phyloP scores from a whole-genome alignment of 2,329 filamentous ascomycete genomes.

The Penicillium sp. region DNA sequence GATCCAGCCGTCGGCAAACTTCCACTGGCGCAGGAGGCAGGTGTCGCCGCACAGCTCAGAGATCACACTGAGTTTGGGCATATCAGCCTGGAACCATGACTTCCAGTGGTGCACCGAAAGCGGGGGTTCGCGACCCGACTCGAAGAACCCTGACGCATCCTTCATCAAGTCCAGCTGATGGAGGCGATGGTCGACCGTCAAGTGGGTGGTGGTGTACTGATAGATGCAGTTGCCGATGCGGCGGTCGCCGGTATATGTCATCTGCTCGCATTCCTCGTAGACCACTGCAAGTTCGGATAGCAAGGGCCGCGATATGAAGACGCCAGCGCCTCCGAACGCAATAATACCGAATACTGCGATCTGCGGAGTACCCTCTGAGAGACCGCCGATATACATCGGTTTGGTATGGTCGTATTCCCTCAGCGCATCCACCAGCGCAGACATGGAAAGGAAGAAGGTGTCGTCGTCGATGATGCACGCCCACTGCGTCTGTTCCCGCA shows the following conservation, averaged over 20 bases:
- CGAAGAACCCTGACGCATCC: conserved; percentile 57
- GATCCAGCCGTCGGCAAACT: conserved; percentile 45
- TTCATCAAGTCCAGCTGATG: conserved; percentile 55
- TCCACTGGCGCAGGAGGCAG: conserved; percentile 55
- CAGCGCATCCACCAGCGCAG: conserved; percentile 48
- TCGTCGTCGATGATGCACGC: conserved; percentile 58
- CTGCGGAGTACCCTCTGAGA: conserved; percentile 54
- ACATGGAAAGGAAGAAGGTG: conserved; percentile 57
- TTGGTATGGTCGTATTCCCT: conserved; percentile 46
- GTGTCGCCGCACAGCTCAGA: conserved; percentile 51
- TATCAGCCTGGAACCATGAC: conserved; percentile 51
- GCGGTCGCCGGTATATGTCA: conserved; percentile 50
- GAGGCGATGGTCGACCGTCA: conserved; percentile 54
- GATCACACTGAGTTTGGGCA: conserved; percentile 49
- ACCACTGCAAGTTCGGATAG: conserved; percentile 46
- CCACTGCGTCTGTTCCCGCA: conserved; percentile 49
- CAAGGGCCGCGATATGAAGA: conserved; percentile 54
- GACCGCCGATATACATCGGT: conserved; percentile 52
- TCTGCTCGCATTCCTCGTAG: conserved; percentile 48
- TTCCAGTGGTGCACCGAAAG: conserved; percentile 61
- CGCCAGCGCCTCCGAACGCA: conserved; percentile 58
- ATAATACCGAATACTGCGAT: conserved; percentile 53
- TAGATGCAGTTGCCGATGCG: conserved; percentile 56
- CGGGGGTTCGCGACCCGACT: conserved; percentile 49
- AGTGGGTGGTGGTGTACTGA: conserved; percentile 48